Percentiles rank a stretch among this genome's conserved stretches.
Evolutionary conservation across 106 monocot genomes (phyloP).

Genomic region (Apostasia shenzhenica): DNA sequence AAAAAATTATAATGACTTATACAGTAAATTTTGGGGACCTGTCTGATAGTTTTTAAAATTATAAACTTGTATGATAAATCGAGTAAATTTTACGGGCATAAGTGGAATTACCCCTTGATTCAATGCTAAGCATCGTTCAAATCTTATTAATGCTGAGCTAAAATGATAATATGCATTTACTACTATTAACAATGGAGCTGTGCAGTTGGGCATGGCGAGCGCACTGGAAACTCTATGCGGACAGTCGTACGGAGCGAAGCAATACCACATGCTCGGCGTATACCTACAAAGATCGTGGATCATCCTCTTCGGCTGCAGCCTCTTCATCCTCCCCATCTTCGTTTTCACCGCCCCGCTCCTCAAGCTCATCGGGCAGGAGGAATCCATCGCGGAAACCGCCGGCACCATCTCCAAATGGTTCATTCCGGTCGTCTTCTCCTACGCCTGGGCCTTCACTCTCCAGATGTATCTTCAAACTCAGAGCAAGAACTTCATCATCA

Average conservation of each 20-base stretch:
- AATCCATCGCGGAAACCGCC: constrained; percentile 27
- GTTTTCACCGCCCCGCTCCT: constrained; percentile 55
- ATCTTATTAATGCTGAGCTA: too few relatives aligned
- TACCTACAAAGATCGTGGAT: constrained; percentile 71
- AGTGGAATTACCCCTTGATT: too few relatives aligned
- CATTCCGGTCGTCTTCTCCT: constrained; percentile 52
- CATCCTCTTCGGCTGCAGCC: constrained; percentile 22
- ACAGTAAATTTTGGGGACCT: too few relatives aligned
- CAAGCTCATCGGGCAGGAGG: constrained; percentile 33
- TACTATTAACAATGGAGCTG: background rate
- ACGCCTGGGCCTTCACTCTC: constrained; percentile 39
- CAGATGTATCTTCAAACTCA: constrained; percentile 69
- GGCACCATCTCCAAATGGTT: constrained; percentile 47
- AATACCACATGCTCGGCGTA: constrained; percentile 69
- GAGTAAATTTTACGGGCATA: too few relatives aligned
- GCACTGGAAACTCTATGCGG: constrained; percentile 73
- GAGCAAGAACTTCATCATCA: constrained; percentile 47
- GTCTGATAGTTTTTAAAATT: too few relatives aligned
- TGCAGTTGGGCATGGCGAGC: constrained; percentile 55
- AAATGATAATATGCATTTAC: too few relatives aligned
- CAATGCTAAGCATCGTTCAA: too few relatives aligned
- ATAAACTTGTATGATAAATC: too few relatives aligned
- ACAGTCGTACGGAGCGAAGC: constrained; percentile 60
- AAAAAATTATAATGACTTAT: too few relatives aligned
- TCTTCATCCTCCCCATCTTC: constrained; percentile 37